Evolutionary conservation across 2,329 filamentous ascomycete species (phyloP).

Genomic region (Diaporthe citrichinensis): DNA sequence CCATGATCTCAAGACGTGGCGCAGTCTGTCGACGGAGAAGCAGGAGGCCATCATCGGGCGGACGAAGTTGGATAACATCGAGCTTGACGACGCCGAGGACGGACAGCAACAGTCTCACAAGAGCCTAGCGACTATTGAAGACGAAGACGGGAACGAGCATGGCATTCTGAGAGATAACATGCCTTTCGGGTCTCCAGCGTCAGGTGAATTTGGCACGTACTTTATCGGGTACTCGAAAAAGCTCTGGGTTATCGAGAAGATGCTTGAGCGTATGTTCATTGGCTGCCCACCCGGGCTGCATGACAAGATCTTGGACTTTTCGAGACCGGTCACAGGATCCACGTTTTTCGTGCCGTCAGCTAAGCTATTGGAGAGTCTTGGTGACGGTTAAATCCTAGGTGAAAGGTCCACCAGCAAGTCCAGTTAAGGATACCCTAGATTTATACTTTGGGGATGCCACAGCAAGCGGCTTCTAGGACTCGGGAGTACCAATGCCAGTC

Average conservation of each 20-base stretch:
- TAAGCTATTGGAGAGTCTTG: not conserved
- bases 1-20: constrained; percentile 1
- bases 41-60: constrained; percentile 15
- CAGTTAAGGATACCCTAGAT: not conserved
- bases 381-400: not conserved
- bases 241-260: constrained; percentile 8
- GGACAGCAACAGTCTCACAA: constrained; percentile 2
- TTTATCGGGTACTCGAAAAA: not conserved
- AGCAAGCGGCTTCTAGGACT: not conserved
- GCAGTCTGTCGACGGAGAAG: constrained; percentile 3
- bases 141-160: not conserved
- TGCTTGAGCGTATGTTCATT: not conserved
- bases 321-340: not conserved
- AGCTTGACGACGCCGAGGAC: not conserved
- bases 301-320: constrained; percentile 3
- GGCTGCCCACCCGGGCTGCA: constrained; percentile 2
- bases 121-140: not conserved
- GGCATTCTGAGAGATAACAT: constrained; percentile 6
- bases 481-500: not conserved
- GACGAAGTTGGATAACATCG: not conserved
- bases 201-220: constrained; percentile 1
- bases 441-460: not conserved
- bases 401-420: not conserved
- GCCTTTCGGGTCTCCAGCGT: not conserved
- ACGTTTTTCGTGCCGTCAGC: constrained; percentile 4